These are phyloP conservation scores for Lepidium sativum DNA, from an alignment of 345 rosid genomes.

Conservation along the genomic window DNA sequence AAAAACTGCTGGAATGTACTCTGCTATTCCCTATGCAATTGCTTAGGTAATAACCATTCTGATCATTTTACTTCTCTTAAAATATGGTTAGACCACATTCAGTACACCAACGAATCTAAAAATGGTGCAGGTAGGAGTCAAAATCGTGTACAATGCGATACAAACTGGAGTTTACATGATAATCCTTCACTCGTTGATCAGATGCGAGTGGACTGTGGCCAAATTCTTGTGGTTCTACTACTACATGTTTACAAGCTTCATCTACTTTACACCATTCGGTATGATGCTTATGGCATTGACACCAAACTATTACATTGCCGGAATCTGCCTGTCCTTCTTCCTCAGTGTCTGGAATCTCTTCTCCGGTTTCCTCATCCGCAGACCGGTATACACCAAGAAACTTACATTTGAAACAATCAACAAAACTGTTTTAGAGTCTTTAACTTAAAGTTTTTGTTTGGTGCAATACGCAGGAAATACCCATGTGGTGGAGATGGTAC, in stretches of 20 bases:
- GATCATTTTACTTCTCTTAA: no score
- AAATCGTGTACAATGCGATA: conserved; percentile 44
- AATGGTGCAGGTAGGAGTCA: conserved; percentile 53
- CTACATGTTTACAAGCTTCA: conserved; percentile 46
- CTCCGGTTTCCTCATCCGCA: conserved; percentile 63
- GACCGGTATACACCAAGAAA: conserved; percentile 36
- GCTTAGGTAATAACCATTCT: conserved; percentile 39
- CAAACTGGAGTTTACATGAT: conserved; percentile 48
- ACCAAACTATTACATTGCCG: conserved; percentile 57
- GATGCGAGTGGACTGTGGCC: conserved; percentile 46
- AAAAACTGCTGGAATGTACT: conserved; percentile 81
- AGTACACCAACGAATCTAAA: neutral
- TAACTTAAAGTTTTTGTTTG: neutral
- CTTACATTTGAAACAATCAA: neutral
- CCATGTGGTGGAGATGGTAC: conserved; percentile 89
- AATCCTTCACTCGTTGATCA: conserved; percentile 66
- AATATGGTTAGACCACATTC: neutral
- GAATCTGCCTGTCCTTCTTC: conserved; percentile 73
- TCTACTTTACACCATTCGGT: conserved; percentile 64
- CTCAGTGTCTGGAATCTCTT: conserved; percentile 78
- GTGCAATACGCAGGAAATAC: conserved; percentile 40
- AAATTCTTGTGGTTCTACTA: conserved; percentile 59
- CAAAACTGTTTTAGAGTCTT: neutral
- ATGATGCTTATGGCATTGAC: conserved; percentile 75
- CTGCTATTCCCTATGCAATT: conserved; percentile 68